Base-by-base conservation (phyloP, 768 basidiomycete species). In the Lactifluus volemus region DNA sequence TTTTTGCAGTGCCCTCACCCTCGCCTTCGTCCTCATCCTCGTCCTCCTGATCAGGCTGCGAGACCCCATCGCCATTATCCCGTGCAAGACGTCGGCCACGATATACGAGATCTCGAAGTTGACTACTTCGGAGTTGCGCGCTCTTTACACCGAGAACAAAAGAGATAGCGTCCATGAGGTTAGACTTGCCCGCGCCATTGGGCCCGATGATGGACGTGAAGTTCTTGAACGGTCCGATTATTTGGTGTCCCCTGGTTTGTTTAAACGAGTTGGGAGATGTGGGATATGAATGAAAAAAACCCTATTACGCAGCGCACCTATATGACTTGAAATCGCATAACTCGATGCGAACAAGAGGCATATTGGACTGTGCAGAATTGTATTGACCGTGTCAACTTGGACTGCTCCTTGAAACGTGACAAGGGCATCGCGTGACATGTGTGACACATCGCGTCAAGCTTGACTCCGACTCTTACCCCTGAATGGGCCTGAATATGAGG, bases 131-230 rank as follows among this genome's bases (percentile, higher is more conserved):
- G 38, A 99, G 79, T 65, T 97, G 92, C 2, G 86, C 89, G 63
- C 91, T 94, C 77, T 95, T 93, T 32, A 98, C 89, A 34, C 97
- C 97, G 6, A 99, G 85, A 9, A 98, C 97, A 71, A 99, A 98
- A 4, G 97, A 98, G 66, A 99, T 98, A 54, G 97, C 97, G 71
- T 99, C 97, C 97, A 98, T 98, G 58, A 98, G 84, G 72, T 99
- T 99, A 10, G 93, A 96, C 71, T 99, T 98, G 61, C 97, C 97
- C 0, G 96, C 93, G 59, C 97, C 96, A 86, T 99, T 98, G 39
- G 97, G 96, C 21, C 97, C 97, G 67, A 99, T 98, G 57, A 98
- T 81, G 11, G 92, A 96, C 0, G 96, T 95, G 74, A 99, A 99
- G 69, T 86, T 85, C 75, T 82, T 84, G 77, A 95, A 94, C 1